Conservation (phyloP, 2,329 filamentous ascomycete genomes). For the Aspergillus sp. region DNA sequence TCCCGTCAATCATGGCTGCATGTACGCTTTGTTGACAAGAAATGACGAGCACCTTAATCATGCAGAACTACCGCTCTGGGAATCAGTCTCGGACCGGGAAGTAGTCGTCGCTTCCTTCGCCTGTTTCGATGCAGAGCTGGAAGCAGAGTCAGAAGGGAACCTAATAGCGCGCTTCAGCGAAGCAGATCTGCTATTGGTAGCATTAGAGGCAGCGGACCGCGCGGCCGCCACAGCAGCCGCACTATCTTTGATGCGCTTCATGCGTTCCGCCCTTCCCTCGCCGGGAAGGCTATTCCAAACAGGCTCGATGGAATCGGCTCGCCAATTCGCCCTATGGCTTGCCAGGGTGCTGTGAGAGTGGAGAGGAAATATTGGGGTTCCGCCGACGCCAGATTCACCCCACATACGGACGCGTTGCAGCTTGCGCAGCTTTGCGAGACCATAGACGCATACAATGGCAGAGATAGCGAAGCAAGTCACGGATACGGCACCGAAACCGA, state of each 20-base stretch:
- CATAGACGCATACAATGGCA: conserved; percentile 76
- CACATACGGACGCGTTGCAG: conserved; percentile 90
- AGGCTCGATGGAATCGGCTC: conserved; percentile 44
- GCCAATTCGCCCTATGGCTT: conserved; percentile 40
- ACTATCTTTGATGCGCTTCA: conserved; percentile 37
- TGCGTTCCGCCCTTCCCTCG: conserved; percentile 37
- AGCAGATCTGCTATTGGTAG: conserved; percentile 11
- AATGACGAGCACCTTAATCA: background rate
- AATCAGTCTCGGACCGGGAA: background rate
- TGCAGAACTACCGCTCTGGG: background rate
- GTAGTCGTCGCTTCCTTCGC: no score
- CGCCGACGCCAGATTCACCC: conserved; percentile 53
- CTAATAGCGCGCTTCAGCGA: conserved; percentile 6
- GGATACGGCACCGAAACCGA: conserved; percentile 79
- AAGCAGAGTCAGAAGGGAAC: background rate
- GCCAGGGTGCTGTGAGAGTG: conserved; percentile 22
- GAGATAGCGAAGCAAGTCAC: conserved; percentile 70
- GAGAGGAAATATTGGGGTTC: conserved; percentile 27
- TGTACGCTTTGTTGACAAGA: background rate
- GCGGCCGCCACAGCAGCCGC: conserved; percentile 21
- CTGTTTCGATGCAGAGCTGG: background rate
- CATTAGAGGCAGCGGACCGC: conserved; percentile 12
- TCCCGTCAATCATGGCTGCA: background rate
- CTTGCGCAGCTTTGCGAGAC: conserved; percentile 76
- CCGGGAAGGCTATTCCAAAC: conserved; percentile 40